These are phyloP conservation scores for Cladophialophora psammophila DNA, from an alignment of 2,329 filamentous ascomycete genomes.

Conservation along the genomic window DNA sequence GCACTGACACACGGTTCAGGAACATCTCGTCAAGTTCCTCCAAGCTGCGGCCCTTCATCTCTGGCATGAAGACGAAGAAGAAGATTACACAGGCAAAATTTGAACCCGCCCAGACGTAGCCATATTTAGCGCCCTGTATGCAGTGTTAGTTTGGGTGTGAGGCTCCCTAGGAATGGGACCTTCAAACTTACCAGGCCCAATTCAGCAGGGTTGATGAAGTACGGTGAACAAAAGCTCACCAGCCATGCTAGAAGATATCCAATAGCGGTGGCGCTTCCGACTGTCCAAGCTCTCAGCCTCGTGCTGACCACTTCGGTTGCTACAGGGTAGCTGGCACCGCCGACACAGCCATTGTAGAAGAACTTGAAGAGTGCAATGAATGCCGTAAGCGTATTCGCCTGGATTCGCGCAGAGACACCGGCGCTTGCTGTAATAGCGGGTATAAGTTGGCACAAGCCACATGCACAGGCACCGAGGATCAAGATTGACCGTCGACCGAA, in stretches of 20 bases:
- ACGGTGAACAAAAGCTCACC: slow-evolving; percentile 48
- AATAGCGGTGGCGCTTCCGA: slow-evolving; percentile 46
- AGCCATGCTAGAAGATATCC: slow-evolving; percentile 49
- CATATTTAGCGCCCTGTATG: slow-evolving; percentile 40
- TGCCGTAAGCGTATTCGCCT: slow-evolving; percentile 44
- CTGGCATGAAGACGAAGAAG: slow-evolving; percentile 47
- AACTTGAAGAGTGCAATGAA: slow-evolving; percentile 49
- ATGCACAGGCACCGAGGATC: slow-evolving; percentile 55
- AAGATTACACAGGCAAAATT: slow-evolving; percentile 32
- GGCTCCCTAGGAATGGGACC: background rate
- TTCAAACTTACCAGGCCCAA: slow-evolving; percentile 45
- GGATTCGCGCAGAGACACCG: slow-evolving; percentile 28
- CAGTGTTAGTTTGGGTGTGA: slow-evolving; percentile 6
- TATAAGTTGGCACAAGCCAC: slow-evolving; percentile 56
- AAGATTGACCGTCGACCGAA: slow-evolving; percentile 58
- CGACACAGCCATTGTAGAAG: slow-evolving; percentile 47
- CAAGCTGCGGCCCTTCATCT: slow-evolving; percentile 49
- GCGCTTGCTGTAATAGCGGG: slow-evolving; percentile 51
- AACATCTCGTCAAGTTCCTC: slow-evolving; percentile 53
- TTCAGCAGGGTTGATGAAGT: slow-evolving; percentile 50
- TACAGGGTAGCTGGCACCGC: slow-evolving; percentile 45
- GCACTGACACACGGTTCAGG: slow-evolving; percentile 36
- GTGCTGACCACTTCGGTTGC: slow-evolving; percentile 43
- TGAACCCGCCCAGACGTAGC: slow-evolving; percentile 42
- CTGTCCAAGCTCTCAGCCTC: slow-evolving; percentile 47